These are phyloP conservation scores for Trichosporon sp. DNA, from an alignment of 1,284 basidiomycete species.

Conservation along the genomic window DNA sequence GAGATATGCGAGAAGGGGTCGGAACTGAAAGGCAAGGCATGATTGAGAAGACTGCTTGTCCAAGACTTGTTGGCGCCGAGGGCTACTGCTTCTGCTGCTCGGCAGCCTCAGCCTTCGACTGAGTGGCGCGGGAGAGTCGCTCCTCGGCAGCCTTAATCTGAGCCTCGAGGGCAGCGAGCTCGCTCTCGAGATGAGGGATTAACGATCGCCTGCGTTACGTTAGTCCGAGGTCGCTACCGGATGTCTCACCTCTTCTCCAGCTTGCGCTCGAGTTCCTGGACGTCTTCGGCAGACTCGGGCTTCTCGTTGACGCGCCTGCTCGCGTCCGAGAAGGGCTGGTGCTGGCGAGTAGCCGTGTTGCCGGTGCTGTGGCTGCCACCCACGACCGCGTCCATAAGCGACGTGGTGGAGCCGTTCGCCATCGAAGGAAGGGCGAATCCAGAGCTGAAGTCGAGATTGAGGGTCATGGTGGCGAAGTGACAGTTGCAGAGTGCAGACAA, in stretches of 20 bases:
- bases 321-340: conserved; percentile 13
- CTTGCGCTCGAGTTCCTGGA: conserved; percentile 42
- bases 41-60: neutral
- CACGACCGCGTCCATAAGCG: conserved; percentile 41
- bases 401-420: conserved; percentile 29
- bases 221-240: neutral
- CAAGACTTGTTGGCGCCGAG: neutral
- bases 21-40: neutral
- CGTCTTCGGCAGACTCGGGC: conserved; percentile 21
- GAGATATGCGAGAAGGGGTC: neutral
- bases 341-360: conserved; percentile 6
- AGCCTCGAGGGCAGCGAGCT: conserved; percentile 43
- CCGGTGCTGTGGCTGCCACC: conserved; percentile 19
- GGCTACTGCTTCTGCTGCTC: neutral
- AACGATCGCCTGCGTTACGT: conserved; percentile 30
- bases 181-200: conserved; percentile 39
- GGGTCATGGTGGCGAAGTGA: neutral
- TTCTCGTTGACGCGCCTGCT: conserved; percentile 24
- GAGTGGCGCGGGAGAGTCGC: conserved; percentile 22
- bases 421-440: conserved; percentile 18
- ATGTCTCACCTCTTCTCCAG: conserved; percentile 41
- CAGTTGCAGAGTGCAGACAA: neutral
- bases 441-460: neutral
- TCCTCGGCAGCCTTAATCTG: conserved; percentile 46
- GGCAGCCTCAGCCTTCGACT: neutral